Percentiles rank a stretch among this genome's conserved stretches.
Evolutionary conservation across 805 yeast genomes (phyloP).

Genomic region (Saccharomycopsis synnaedendra): DNA sequence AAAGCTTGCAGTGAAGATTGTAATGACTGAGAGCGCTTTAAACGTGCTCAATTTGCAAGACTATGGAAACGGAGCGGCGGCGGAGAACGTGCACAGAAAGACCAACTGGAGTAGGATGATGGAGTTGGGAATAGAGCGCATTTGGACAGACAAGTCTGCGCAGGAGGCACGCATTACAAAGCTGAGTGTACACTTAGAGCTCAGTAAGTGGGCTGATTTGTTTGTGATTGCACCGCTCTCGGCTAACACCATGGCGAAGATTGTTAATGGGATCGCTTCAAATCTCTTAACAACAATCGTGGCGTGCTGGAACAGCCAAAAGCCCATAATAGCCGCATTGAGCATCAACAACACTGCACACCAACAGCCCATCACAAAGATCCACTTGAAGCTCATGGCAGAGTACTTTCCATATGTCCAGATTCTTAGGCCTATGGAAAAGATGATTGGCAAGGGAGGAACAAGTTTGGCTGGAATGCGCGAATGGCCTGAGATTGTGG

Average conservation of each 20-base stretch:
- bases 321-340: slow-evolving; percentile 68
- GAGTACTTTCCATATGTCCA: slow-evolving; percentile 73
- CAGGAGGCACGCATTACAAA: slow-evolving; percentile 2
- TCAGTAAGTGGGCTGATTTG: slow-evolving; percentile 78
- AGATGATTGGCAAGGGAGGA: slow-evolving; percentile 59
- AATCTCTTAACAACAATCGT: slow-evolving; percentile 63
- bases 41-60: background rate
- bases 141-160: slow-evolving; percentile 12
- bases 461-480: slow-evolving; percentile 89
- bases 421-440: slow-evolving; percentile 67
- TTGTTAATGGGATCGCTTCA: slow-evolving; percentile 68
- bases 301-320: slow-evolving; percentile 66
- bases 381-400: slow-evolving; percentile 47
- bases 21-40: slow-evolving; percentile 42
- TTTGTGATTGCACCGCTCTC: slow-evolving; percentile 66
- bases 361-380: slow-evolving; percentile 65
- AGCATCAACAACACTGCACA: slow-evolving; percentile 80
- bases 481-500: slow-evolving; percentile 78
- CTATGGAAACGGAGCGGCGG: background rate
- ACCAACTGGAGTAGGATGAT: slow-evolving; percentile 12
- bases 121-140: slow-evolving; percentile 12
- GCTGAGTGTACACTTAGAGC: slow-evolving; percentile 49
- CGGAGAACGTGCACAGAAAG: slow-evolving; percentile 7
- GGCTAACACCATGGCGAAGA: slow-evolving; percentile 68
- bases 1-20: slow-evolving; percentile 71